Base-by-base conservation (phyloP, 176 grass and related monocot species). In the Tillandsia fasciculata region DNA sequence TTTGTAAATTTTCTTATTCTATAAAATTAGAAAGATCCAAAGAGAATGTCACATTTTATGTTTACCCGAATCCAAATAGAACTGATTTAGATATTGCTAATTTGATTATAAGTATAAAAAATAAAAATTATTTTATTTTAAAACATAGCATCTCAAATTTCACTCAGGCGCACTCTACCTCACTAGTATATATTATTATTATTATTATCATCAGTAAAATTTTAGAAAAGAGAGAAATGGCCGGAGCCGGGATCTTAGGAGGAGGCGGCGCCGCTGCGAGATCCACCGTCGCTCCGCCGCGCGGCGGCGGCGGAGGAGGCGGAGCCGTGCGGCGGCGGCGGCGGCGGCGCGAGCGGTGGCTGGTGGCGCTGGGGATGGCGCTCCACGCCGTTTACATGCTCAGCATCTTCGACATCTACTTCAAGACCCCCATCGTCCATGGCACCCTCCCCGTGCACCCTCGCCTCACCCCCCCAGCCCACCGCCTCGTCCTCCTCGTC, bases 371-470 rank as follows among this genome's bases (percentile, higher is more conserved):
- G 54, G 92, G 92, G 47, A 74, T 96, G 64, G 85, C 78, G 1
- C 92, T 96, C 56, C 88, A 96, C 81, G 92, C 92, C 51, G 83
- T 96, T 6, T 96, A 96, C 83, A 96, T 96, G 92, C 83, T 96
- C 11, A 96, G 92, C 78, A 96, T 96, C 54, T 96, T 96, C 81
- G 92, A 96, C 76, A 96, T 91, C 80, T 91, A 96, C 92, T 96
- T 96, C 86, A 96, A 96, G 78, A 84, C 82, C 51, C 92, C 88
- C 70, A 89, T 96, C 76, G 88, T 96, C 51, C 92, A 96, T 61
- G 92, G 88, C 78, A 96, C 91, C 86, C 42, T 57, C 69, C 92
- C 88, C 56, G 92, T 89, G 59, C 86, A 81, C 54, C 92, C 85
- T 68, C 79, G 80, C 49, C 51, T 91, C 63, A 77, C 83, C 27